These are phyloP conservation scores for Thalassiosira pacifica DNA, from an alignment of 352 stramenopile species.

Conservation along the genomic window DNA sequence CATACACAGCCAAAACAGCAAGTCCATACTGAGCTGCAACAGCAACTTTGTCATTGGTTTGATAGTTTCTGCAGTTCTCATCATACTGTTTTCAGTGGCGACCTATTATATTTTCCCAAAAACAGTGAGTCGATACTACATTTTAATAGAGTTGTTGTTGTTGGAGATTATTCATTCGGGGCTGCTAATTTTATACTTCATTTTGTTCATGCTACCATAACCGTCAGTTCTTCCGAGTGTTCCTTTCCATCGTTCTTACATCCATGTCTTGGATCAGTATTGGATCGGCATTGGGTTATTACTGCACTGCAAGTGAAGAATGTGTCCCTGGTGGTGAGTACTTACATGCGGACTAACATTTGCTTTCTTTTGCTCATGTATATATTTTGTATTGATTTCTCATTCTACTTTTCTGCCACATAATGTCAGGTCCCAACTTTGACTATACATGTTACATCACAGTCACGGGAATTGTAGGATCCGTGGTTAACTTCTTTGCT, in stretches of 20 bases:
- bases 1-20: no score
- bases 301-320: conserved; percentile 54
- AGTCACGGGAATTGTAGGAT: conserved; percentile 59
- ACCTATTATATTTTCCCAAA: conserved; percentile 60
- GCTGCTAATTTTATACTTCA: no score
- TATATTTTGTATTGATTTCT: neutral
- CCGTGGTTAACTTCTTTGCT: conserved; percentile 51
- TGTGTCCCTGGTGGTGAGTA: conserved; percentile 56
- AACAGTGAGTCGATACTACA: conserved; percentile 16
- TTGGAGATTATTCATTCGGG: neutral
- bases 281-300: conserved; percentile 55
- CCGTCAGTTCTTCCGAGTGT: conserved; percentile 48
- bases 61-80: conserved; percentile 30
- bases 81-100: conserved; percentile 29
- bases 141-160: neutral
- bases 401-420: neutral
- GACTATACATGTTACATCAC: conserved; percentile 69
- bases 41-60: conserved; percentile 59
- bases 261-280: conserved; percentile 45
- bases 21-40: no score
- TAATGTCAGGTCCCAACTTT: conserved; percentile 51
- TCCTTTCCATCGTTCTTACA: conserved; percentile 58
- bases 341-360: no score
- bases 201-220: no score
- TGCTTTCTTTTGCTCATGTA: neutral